Evolutionary conservation across 208 protist species (phyloP).

Genomic region (Kentomonas sorsogonicus): DNA sequence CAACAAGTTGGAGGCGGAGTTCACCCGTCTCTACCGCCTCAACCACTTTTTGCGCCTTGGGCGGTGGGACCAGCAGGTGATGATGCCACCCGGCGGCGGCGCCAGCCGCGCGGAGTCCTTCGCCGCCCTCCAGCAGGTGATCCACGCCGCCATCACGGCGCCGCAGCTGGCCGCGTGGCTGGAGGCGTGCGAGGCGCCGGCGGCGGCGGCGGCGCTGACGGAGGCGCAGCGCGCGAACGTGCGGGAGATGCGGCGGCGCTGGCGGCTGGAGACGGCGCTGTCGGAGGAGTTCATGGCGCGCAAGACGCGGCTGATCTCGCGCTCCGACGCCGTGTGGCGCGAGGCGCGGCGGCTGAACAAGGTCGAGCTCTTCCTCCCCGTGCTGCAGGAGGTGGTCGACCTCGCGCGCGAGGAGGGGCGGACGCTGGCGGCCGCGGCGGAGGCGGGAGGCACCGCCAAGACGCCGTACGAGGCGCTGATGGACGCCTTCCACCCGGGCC

Average conservation of each 20-base stretch:
- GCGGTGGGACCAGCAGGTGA: slow-evolving; percentile 41
- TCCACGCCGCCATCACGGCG: slow-evolving; percentile 33
- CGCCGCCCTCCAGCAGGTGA: slow-evolving; percentile 24
- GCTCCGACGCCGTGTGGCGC: slow-evolving; percentile 26
- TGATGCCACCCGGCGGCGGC: slow-evolving; percentile 40
- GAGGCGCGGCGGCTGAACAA: slow-evolving; percentile 44
- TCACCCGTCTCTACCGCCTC: slow-evolving; percentile 28
- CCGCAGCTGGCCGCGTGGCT: slow-evolving; percentile 1
- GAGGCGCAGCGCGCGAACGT: slow-evolving; percentile 40
- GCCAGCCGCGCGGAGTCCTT: slow-evolving; percentile 25
- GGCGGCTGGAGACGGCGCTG: slow-evolving; percentile 22
- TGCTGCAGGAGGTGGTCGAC: slow-evolving; percentile 40
- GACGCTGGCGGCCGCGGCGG: too few relatives aligned
- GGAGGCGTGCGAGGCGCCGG: neutral
- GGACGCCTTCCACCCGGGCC: slow-evolving; percentile 57
- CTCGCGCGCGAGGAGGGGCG: slow-evolving; percentile 44
- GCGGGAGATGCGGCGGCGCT: slow-evolving; percentile 35
- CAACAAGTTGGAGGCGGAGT: slow-evolving; percentile 34
- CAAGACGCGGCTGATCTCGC: slow-evolving; percentile 24
- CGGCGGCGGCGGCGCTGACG: slow-evolving; percentile 11
- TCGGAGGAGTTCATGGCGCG: slow-evolving; percentile 30
- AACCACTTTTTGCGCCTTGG: slow-evolving; percentile 25
- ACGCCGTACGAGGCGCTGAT: slow-evolving; percentile 51
- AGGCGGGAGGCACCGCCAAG: too few relatives aligned
- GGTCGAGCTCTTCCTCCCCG: slow-evolving; percentile 31